A percentile compares a stretch with the other conserved stretches of the same genome.
Conservation (phyloP, 2,329 filamentous ascomycete species). For the Emergomyces africanus region DNA sequence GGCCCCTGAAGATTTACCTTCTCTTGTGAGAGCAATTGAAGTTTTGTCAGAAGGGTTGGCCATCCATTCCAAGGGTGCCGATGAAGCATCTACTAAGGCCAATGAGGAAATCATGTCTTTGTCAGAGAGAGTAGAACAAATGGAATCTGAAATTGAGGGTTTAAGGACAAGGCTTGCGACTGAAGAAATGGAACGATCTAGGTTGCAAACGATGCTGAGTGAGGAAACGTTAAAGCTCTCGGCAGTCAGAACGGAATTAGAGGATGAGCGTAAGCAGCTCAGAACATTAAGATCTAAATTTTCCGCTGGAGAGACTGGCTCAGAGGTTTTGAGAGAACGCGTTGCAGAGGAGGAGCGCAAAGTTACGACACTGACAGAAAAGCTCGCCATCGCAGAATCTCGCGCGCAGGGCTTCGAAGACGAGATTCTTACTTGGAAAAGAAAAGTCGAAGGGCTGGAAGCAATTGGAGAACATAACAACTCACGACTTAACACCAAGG, state of each 20-base stretch:
- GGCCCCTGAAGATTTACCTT: slow-evolving; percentile 43
- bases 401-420: slow-evolving; percentile 63
- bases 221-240: slow-evolving; percentile 35
- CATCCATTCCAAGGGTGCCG: slow-evolving; percentile 46
- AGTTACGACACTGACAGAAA: slow-evolving; percentile 52
- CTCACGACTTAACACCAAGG: slow-evolving; percentile 54
- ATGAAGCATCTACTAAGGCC: slow-evolving; percentile 48
- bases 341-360: slow-evolving; percentile 64
- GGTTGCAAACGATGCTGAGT: slow-evolving; percentile 42
- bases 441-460: slow-evolving; percentile 35
- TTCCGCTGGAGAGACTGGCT: slow-evolving; percentile 71
- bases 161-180: slow-evolving; percentile 40
- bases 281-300: slow-evolving; percentile 56
- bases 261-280: slow-evolving; percentile 57
- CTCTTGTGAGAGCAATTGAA: slow-evolving; percentile 49
- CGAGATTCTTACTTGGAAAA: slow-evolving; percentile 56
- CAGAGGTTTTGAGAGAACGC: slow-evolving; percentile 61
- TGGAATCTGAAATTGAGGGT: slow-evolving; percentile 46
- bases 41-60: slow-evolving; percentile 46
- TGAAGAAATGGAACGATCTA: slow-evolving; percentile 40
- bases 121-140: slow-evolving; percentile 40
- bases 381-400: slow-evolving; percentile 63
- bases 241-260: slow-evolving; percentile 40
- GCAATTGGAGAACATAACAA: slow-evolving; percentile 25
- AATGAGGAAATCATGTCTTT: slow-evolving; percentile 51